Evolutionary conservation across 2,329 filamentous ascomycete genomes (phyloP), one percentile per base, ranked within the genome.

Genomic region (Mycosphaerella arachidis): DNA sequence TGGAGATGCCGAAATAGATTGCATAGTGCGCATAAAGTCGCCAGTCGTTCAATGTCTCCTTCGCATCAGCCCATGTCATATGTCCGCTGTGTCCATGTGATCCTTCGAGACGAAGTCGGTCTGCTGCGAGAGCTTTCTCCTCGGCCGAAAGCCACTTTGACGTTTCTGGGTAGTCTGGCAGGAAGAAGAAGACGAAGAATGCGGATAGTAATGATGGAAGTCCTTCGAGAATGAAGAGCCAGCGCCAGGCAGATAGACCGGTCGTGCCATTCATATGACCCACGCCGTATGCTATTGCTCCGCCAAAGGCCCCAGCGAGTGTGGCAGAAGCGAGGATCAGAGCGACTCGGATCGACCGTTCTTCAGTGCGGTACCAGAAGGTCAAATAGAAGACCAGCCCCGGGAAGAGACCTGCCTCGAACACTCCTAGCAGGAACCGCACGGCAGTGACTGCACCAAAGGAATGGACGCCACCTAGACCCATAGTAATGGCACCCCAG

Each of bases 201-300:
- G 82, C 81, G 1, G 84, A 78, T 6, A 83, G 60, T 2, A 86
- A 69, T 8, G 81, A 83, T 3, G 64, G 65, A 6, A 67, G 27
- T n/a, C 69, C 68, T 57, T 71, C 71, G 1, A 91, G 75, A 58
- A 92, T 88, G 71, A 93, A 93, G 48, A 93, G 90, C 89, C 89
- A 92, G 30, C 60, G 55, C 90, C 90, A 92, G 1, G 87, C 88
- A 33, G 55, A 60, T 46, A 80, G 81, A 0, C 83, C 84, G 27
- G 77, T 83, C 1, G 84, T 69, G 13, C 80, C 79, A 58, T 78
- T 72, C 81, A 86, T 84, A 65, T 82, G 77, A 3, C 79, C 73
- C 52, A 85, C 84, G 12, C 78, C 83, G 52, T 69, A 73, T 1
- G 71, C 72, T 16, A 73, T 68, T 12, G 72, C 70, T 1, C 72